Evolutionary conservation across 257 asterid genomes (phyloP).

Genomic region (Nyctanthes arbortristis): DNA sequence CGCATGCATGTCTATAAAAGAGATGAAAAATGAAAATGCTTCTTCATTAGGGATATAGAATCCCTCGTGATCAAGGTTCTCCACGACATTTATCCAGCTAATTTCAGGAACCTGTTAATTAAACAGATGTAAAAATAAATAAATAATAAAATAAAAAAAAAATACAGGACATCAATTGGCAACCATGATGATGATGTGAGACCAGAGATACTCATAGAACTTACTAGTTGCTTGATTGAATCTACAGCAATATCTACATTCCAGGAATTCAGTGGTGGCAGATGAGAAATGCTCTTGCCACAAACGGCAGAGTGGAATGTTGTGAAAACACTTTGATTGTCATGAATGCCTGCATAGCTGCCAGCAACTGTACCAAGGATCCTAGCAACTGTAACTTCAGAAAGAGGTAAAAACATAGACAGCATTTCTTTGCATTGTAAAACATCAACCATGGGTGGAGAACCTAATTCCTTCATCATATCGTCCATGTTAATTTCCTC

Average conservation of each 20-base stretch:
- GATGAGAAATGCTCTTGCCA: constrained; percentile 45
- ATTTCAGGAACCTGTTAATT: constrained; percentile 73
- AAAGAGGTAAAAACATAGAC: constrained; percentile 74
- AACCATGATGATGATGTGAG: background rate
- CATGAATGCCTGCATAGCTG: constrained; percentile 70
- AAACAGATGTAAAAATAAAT: too few relatives aligned
- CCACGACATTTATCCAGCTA: constrained; percentile 77
- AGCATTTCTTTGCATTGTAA: constrained; percentile 85
- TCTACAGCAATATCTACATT: constrained; percentile 76
- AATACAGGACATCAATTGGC: background rate
- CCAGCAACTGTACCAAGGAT: constrained; percentile 75
- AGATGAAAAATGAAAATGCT: constrained; percentile 85
- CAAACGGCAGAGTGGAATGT: constrained; percentile 79
- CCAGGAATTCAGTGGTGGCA: constrained; percentile 64
- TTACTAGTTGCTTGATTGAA: constrained; percentile 86
- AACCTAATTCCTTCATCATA: constrained; percentile 87
- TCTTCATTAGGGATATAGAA: constrained; percentile 72
- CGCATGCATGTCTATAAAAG: constrained; percentile 75
- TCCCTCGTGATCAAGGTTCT: constrained; percentile 91
- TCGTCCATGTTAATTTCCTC: constrained; percentile 95
- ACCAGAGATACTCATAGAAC: constrained; percentile 28
- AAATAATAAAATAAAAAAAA: constrained; percentile 12
- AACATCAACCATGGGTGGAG: constrained; percentile 75
- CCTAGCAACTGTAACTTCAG: constrained; percentile 76
- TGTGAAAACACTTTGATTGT: constrained; percentile 61